Evolutionary conservation across 495 filamentous ascomycete genomes (phyloP).

Genomic region (Neurospora hispaniola): DNA sequence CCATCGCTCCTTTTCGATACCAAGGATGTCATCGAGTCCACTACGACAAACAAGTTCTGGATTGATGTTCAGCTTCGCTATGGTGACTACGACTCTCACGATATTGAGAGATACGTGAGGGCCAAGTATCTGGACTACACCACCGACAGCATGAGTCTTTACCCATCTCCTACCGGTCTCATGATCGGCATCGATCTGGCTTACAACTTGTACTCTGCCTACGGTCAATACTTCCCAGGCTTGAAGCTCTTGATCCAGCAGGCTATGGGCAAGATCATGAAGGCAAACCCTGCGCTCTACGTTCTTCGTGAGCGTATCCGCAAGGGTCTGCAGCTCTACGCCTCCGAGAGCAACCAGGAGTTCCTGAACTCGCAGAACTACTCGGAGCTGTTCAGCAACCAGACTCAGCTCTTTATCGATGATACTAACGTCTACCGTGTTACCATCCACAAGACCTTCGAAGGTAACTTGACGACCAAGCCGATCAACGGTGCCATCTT

Average conservation of each 20-base stretch:
- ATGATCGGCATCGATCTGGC: slow-evolving; percentile 99
- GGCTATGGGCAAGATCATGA: slow-evolving; percentile 99
- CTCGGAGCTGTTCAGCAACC: slow-evolving; percentile 97
- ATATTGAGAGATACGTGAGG: slow-evolving; percentile 94
- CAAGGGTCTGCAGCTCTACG: slow-evolving; percentile 96
- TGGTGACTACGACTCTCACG: slow-evolving; percentile 98
- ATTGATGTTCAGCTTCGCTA: slow-evolving; percentile 96
- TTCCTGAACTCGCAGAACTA: slow-evolving; percentile 99
- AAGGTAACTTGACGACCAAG: slow-evolving; percentile 98
- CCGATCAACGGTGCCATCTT: slow-evolving; percentile 99
- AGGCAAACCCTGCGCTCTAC: slow-evolving; percentile 95
- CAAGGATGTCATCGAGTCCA: slow-evolving; percentile 90
- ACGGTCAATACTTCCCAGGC: slow-evolving; percentile 97
- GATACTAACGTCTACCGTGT: slow-evolving; percentile 99
- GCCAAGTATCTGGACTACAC: slow-evolving; percentile 99
- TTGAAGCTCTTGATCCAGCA: slow-evolving; percentile 94
- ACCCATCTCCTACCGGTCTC: slow-evolving; percentile 91
- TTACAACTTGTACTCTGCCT: slow-evolving; percentile 96
- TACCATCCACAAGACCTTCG: slow-evolving; percentile 99
- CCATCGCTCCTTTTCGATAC: slow-evolving; percentile 92
- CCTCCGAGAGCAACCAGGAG: slow-evolving; percentile 98
- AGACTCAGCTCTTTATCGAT: slow-evolving; percentile 98
- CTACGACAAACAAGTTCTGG: slow-evolving; percentile 99
- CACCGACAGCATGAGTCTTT: slow-evolving; percentile 97
- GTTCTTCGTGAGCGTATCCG: slow-evolving; percentile 95